A percentile compares a stretch with the other conserved stretches of the same genome.
Evolutionary conservation across 2,329 filamentous ascomycete species (phyloP).

Genomic region (Trichoderma sp.): DNA sequence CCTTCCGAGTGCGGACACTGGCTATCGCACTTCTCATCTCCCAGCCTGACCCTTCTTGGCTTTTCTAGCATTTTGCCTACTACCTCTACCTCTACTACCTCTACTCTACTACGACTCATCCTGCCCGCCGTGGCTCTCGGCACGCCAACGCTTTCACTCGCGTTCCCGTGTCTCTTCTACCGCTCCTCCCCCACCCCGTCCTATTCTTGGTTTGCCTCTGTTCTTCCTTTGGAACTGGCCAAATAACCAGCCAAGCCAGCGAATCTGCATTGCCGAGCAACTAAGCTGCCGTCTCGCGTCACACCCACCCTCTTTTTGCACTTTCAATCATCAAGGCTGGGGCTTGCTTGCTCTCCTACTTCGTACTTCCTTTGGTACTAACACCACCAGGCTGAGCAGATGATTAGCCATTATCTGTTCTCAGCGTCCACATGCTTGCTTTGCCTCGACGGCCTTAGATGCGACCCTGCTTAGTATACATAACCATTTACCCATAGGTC

Average conservation of each 20-base stretch:
- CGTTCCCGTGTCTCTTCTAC: conserved; percentile 1
- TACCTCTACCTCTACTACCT: neutral
- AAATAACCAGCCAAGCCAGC: neutral
- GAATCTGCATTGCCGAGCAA: neutral
- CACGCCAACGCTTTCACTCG: neutral
- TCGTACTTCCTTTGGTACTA: neutral
- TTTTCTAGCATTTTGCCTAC: neutral
- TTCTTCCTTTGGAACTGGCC: neutral
- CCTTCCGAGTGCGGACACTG: neutral
- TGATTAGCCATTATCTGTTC: neutral
- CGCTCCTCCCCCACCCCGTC: neutral
- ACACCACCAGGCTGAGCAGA: neutral
- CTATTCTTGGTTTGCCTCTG: neutral
- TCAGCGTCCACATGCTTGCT: neutral
- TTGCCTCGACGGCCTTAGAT: neutral
- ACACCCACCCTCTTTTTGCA: neutral
- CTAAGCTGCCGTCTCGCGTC: neutral
- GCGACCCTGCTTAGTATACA: neutral
- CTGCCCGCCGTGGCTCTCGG: neutral
- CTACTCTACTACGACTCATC: neutral
- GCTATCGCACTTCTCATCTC: neutral
- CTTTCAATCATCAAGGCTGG: neutral
- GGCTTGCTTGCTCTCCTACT: neutral
- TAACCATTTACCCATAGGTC: neutral
- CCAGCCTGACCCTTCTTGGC: neutral